Base-by-base conservation (phyloP, 2,329 filamentous ascomycete species). In the Aspergillus texensis region DNA sequence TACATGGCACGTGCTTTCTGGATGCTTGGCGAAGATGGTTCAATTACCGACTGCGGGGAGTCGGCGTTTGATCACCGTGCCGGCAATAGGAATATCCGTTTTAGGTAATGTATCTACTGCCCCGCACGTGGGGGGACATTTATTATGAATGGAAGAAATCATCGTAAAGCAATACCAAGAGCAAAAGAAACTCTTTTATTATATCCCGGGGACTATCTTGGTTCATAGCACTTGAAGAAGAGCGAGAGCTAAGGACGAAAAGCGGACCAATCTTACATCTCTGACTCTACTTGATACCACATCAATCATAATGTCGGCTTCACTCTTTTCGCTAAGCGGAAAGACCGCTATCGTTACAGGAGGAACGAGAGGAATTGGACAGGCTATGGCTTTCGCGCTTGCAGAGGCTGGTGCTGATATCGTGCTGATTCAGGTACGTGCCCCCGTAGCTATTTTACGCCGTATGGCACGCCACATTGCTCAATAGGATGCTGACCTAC, bases 371-470 rank as follows among this genome's bases (percentile, higher is more conserved):
- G 81, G 81, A 10, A 83, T 83, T 54, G 81, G 81, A 26, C 76
- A 78, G 62, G 78, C 78, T 24, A 83, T 83, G 81, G 79, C 80
- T 14, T 65, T 81, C 62, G 80, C 78, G 3, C 70, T 83, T 46
- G 81, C 81, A 16, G 81, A 83, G 67, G 81, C 80, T 16, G 81
- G 81, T 24, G 80, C 81, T 30, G 80, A 83, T 65, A 76, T 82
- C 63, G 74, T 83, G 36, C 67, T 81, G 56, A 70, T 80, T 43
- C 79, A 80, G 71, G 78, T 79, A 61, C 54, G 71, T 59, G 26
- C 14, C 9, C 28, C 16, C 16, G n/a, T 26, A 10, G 14, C n/a
- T n/a, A 46, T 24, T 24, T n/a, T 10, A 32, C 21, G 45, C 26
- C 54, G 53, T 55, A 21, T 55, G 52, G 21, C 30, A 54, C 6